Evolutionary conservation across 306 rosid genomes (phyloP).

Genomic region (Cucumis melo): DNA sequence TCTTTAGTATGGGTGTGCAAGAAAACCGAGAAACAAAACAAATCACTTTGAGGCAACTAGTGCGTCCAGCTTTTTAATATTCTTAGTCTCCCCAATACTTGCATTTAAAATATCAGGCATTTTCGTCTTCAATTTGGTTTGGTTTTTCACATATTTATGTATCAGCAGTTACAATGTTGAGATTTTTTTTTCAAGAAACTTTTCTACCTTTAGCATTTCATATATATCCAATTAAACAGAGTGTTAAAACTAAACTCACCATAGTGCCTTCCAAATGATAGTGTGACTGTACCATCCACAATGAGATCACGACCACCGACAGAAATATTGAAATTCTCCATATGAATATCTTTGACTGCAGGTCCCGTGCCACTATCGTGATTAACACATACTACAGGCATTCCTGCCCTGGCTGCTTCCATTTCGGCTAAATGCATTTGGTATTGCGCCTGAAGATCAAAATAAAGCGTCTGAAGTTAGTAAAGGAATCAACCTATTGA

Average conservation of each 20-base stretch:
- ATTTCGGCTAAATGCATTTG: constrained; percentile 84
- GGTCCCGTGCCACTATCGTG: constrained; percentile 61
- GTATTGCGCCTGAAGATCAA: constrained; percentile 46
- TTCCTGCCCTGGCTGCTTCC: constrained; percentile 90
- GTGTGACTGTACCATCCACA: constrained; percentile 80
- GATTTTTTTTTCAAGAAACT: not conserved
- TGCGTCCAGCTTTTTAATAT: not conserved
- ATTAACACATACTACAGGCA: constrained; percentile 71
- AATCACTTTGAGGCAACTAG: not conserved
- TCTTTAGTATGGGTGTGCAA: not conserved
- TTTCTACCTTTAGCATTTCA: not conserved
- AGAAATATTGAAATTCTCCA: constrained; percentile 80
- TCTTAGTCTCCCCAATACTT: not conserved
- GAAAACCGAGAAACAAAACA: not conserved
- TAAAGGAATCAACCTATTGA: not conserved
- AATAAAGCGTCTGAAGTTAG: not conserved
- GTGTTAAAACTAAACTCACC: constrained; percentile 30
- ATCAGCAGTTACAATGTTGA: not conserved
- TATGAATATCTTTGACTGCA: constrained; percentile 72
- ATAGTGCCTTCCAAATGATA: constrained; percentile 88
- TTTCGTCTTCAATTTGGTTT: not conserved
- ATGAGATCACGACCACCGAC: constrained; percentile 98
- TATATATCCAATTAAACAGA: not conserved
- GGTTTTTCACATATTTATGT: not conserved
- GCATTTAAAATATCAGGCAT: not conserved